Conservation (phyloP, 2,329 filamentous ascomycete genomes). For the Myriosclerotinia duriaeana region DNA sequence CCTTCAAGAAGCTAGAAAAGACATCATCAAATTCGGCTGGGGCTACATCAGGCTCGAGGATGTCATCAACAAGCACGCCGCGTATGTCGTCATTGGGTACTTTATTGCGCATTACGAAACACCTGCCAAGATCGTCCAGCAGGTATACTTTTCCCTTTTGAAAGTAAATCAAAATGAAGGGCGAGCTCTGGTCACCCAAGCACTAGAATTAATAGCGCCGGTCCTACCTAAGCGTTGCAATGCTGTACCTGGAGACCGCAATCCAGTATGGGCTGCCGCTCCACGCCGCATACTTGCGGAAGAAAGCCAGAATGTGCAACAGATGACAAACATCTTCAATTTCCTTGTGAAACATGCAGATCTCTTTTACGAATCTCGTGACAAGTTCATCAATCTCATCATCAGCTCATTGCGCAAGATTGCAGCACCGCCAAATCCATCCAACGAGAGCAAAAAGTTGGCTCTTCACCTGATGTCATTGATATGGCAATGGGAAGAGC, state of each 20-base stretch:
- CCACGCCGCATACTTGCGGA: slow-evolving; percentile 89
- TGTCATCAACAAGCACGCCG: slow-evolving; percentile 97
- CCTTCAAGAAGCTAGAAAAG: slow-evolving; percentile 88
- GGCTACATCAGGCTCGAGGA: slow-evolving; percentile 98
- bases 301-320: slow-evolving; percentile 90
- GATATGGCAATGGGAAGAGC: slow-evolving; percentile 90
- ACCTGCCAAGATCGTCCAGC: slow-evolving; percentile 89
- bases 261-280: slow-evolving; percentile 84
- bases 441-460: slow-evolving; percentile 87
- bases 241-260: slow-evolving; percentile 64
- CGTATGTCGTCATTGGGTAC: slow-evolving; percentile 94
- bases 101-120: slow-evolving; percentile 98
- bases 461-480: slow-evolving; percentile 87
- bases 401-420: slow-evolving; percentile 88
- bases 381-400: slow-evolving; percentile 86
- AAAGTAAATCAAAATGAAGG: slow-evolving; percentile 96
- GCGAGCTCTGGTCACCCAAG: slow-evolving; percentile 86
- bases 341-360: slow-evolving; percentile 91
- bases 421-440: slow-evolving; percentile 76
- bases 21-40: slow-evolving; percentile 99
- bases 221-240: slow-evolving; percentile 83
- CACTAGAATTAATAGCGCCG: slow-evolving; percentile 90
- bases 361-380: slow-evolving; percentile 90
- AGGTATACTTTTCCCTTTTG: slow-evolving; percentile 89
- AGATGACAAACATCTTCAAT: slow-evolving; percentile 96